These are phyloP conservation scores for Aspergillus tamarii DNA, from an alignment of 2,329 filamentous ascomycete species.

Conservation along the genomic window DNA sequence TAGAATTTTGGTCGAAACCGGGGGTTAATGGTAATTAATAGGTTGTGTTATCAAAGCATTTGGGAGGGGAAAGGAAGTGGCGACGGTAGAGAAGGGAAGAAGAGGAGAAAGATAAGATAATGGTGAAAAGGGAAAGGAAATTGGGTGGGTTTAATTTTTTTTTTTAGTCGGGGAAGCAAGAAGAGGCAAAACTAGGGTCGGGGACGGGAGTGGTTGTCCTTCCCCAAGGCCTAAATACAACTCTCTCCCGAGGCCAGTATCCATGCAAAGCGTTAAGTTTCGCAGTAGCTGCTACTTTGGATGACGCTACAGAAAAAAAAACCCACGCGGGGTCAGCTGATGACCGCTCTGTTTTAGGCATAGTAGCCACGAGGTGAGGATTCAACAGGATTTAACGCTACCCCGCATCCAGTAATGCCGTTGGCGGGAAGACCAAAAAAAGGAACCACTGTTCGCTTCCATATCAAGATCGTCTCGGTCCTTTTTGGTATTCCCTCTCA, in stretches of 20 bases:
- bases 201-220: neutral
- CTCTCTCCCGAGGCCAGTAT: neutral
- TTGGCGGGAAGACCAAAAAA: slow-evolving; percentile 11
- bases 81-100: neutral
- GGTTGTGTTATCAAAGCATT: neutral
- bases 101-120: slow-evolving; percentile 7
- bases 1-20: neutral
- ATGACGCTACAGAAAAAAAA: slow-evolving; percentile 17
- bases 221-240: neutral
- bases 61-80: neutral
- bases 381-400: slow-evolving; percentile 15
- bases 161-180: neutral
- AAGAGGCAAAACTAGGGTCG: slow-evolving; percentile 5
- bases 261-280: neutral
- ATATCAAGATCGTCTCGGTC: neutral
- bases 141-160: neutral
- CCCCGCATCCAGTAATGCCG: slow-evolving; percentile 27
- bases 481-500: neutral
- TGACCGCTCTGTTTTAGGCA: slow-evolving; percentile 13
- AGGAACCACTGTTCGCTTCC: neutral
- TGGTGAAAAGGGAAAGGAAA: neutral
- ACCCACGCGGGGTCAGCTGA: slow-evolving; percentile 28
- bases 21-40: neutral
- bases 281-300: neutral
- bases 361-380: slow-evolving; percentile 16